These are phyloP conservation scores for Salix koriyanagi DNA, from an alignment of 345 rosid species.

Conservation along the genomic window DNA sequence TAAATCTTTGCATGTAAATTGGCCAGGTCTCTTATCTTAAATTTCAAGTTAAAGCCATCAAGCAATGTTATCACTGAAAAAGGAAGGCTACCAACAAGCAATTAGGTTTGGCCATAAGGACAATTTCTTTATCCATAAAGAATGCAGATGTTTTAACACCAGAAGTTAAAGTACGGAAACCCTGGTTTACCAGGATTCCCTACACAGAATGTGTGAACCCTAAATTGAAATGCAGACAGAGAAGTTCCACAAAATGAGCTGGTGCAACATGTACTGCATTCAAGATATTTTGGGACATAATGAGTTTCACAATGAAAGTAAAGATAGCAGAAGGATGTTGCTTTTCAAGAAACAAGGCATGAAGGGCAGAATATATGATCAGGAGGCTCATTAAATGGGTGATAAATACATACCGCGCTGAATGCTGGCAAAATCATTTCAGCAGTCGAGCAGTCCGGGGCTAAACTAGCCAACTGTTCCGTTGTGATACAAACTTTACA, in stretches of 20 bases:
- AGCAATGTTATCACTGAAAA: not conserved
- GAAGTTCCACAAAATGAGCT: not conserved
- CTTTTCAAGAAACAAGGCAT: not conserved
- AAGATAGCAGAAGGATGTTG: not conserved
- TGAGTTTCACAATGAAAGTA: not conserved
- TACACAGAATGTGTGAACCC: not conserved
- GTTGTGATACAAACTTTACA: slow-evolving; percentile 11
- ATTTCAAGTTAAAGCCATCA: not conserved
- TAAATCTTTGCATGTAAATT: not conserved
- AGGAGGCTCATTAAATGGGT: not conserved
- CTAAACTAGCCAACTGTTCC: not conserved
- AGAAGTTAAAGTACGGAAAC: not conserved
- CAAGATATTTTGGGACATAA: not conserved
- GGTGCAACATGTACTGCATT: not conserved
- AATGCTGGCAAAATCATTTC: not conserved
- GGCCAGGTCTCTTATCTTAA: not conserved
- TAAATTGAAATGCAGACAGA: not conserved
- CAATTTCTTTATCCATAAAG: not conserved
- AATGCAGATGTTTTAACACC: not conserved
- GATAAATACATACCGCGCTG: not conserved
- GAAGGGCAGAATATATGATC: not conserved
- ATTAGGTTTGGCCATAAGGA: not conserved
- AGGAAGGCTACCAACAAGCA: not conserved
- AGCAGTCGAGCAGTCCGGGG: not conserved
- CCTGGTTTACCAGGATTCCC: not conserved